phyloP scores from a whole-genome alignment of 164 flowering plant genomes.

The Piper longum region DNA sequence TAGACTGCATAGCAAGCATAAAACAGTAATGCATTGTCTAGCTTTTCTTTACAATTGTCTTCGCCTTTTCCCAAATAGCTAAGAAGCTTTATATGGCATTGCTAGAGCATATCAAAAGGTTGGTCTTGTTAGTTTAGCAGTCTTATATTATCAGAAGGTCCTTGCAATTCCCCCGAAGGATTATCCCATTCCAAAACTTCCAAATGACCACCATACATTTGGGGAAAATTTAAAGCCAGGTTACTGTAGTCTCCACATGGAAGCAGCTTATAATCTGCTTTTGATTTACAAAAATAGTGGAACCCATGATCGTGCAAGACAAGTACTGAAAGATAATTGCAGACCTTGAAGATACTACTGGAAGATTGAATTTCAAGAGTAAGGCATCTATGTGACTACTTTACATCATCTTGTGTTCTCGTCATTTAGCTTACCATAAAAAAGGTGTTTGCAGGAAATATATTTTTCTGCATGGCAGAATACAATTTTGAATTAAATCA shows the following conservation, averaged over 20 bases:
- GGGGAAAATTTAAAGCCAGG: conserved; percentile 28
- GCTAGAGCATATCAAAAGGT: conserved; percentile 86
- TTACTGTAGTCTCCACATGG: conserved; percentile 64
- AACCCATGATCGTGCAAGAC: conserved; percentile 83
- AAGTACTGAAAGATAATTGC: conserved; percentile 71
- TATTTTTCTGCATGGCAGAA: no score
- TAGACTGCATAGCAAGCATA: conserved; percentile 69
- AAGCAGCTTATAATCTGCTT: conserved; percentile 84
- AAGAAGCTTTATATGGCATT: conserved; percentile 74
- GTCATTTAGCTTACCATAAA: no score
- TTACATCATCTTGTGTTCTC: no score
- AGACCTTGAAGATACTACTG: conserved; percentile 16
- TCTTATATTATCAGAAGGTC: conserved; percentile 67
- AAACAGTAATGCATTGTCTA: conserved; percentile 63
- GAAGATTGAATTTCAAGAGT: not conserved
- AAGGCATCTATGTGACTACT: no score
- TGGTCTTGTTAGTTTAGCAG: conserved; percentile 68
- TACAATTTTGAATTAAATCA: no score
- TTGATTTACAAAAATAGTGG: conserved; percentile 80
- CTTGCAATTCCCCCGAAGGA: conserved; percentile 43
- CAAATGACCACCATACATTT: conserved; percentile 25
- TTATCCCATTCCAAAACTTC: conserved; percentile 53
- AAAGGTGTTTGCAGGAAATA: no score
- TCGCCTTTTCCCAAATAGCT: conserved; percentile 43
- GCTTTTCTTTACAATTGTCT: conserved; percentile 67